Percentiles rank a stretch among this genome's conserved stretches.
Conservation (phyloP, 306 rosid genomes). For the Lathyrus tuberosus region DNA sequence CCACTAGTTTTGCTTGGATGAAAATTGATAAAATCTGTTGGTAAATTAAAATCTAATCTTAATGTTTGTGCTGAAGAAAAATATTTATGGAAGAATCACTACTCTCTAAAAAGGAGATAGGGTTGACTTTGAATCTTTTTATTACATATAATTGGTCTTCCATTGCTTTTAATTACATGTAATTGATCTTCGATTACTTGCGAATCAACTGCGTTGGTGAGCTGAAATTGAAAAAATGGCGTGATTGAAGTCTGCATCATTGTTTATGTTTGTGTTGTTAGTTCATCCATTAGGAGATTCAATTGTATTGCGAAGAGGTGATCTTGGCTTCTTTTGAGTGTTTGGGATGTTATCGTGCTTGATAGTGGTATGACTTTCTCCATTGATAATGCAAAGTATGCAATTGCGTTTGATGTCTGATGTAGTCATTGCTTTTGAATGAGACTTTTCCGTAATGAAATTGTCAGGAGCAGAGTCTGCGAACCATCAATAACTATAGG, state of each 20-base stretch:
- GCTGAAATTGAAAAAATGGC: too few relatives aligned
- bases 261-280: background rate
- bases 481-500: conserved; percentile 1
- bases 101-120: background rate
- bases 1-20: conserved; percentile 9
- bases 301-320: background rate
- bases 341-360: background rate
- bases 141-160: conserved; percentile 7
- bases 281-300: conserved; percentile 21
- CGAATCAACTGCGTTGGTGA: too few relatives aligned
- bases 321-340: background rate
- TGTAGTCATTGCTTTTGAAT: conserved; percentile 9
- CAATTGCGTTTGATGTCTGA: background rate
- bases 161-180: background rate
- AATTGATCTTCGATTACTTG: too few relatives aligned
- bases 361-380: conserved; percentile 16
- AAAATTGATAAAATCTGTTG: background rate
- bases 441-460: background rate
- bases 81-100: background rate
- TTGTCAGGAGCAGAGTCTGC: background rate
- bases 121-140: conserved; percentile 15
- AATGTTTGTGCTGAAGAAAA: background rate
- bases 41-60: background rate
- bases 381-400: background rate
- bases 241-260: background rate